These are phyloP conservation scores for Cymbopogon citratus DNA, from an alignment of 176 grass and related monocot species.

Conservation along the genomic window DNA sequence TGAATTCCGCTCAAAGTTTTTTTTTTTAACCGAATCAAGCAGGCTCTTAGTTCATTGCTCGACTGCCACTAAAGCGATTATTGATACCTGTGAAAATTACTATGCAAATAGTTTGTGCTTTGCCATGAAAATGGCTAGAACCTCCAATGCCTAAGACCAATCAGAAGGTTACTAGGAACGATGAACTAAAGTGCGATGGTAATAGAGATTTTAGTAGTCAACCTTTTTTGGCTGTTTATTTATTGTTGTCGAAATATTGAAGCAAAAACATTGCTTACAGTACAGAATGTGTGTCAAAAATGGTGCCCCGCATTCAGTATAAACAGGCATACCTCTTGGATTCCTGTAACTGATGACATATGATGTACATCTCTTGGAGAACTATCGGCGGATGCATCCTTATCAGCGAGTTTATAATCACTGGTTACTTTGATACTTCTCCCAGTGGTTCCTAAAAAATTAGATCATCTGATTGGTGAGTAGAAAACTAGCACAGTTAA, in stretches of 20 bases:
- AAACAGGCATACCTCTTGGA: constrained; percentile 29
- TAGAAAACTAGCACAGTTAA: background rate
- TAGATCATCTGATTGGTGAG: background rate
- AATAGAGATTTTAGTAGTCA: background rate
- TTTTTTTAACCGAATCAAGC: no score
- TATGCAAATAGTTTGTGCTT: no score
- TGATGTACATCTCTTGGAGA: constrained; percentile 13
- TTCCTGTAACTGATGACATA: constrained; percentile 22
- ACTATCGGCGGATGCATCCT: constrained; percentile 25
- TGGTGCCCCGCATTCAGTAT: background rate
- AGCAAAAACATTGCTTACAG: constrained; percentile 2
- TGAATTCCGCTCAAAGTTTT: no score
- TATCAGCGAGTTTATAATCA: constrained; percentile 7
- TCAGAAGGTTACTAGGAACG: background rate
- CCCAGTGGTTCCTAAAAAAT: constrained; percentile 30
- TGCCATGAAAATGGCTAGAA: no score
- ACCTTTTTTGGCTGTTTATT: background rate
- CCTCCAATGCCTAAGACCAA: constrained; percentile 6
- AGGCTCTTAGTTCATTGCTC: background rate
- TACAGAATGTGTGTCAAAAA: constrained; percentile 24
- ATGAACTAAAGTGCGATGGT: background rate
- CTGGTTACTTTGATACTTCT: constrained; percentile 14
- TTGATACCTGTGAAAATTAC: no score
- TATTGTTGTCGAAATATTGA: background rate
- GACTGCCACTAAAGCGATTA: no score